Base-by-base conservation (phyloP, 306 rosid species). In the Lotus japonicus region DNA sequence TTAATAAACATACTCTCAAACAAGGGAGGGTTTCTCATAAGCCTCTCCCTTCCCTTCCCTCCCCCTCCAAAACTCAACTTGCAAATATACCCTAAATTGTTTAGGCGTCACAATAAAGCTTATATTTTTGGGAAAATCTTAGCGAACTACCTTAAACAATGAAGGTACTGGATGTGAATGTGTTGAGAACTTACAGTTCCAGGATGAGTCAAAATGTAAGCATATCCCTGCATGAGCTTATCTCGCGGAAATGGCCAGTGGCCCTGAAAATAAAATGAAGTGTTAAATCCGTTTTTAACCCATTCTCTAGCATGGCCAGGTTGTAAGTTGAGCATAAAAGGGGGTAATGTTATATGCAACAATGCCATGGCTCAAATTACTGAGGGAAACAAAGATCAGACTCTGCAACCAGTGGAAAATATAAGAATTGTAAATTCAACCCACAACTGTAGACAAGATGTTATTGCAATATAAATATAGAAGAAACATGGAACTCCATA, bases 231-330 rank as follows among this genome's bases (percentile, higher is more conserved):
- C 57, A 75, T 80, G 55, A 86, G 88, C 80, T 88, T 88, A n/a
- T 86, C 92, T 49, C 89, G 82, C 16, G 95, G 95, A 80, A 88
- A 88, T 43, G 92, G 88, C 95, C 95, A 88, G 63, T 88, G 95
- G 14, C 92, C 95, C 95, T 88, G 83, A 42, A 83, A 80, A 61
- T 17, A 61, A 76, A 78, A 60, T 41, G 57, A 18, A 65, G 72
- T 61, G 26, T 61, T 73, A 46, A 56, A 38, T 61, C 58, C 58
- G 49, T 45, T 74, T 60, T 55, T 52, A 33, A n/a, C n/a, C 68
- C 14, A 46, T 62, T 69, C 44, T 73, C 38, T 73, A 26, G 55
- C 71, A 66, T 43, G 66, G 10, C 36, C 39, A 51, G 28, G 48
- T 66, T 41, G 70, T 44, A 53, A 71, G 16, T 78, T 59, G 59